Percentiles rank a stretch among this genome's conserved stretches.
These are phyloP conservation scores for Rhodotorula taiwanensis DNA, from an alignment of 768 basidiomycete genomes.

Conservation along the genomic window DNA sequence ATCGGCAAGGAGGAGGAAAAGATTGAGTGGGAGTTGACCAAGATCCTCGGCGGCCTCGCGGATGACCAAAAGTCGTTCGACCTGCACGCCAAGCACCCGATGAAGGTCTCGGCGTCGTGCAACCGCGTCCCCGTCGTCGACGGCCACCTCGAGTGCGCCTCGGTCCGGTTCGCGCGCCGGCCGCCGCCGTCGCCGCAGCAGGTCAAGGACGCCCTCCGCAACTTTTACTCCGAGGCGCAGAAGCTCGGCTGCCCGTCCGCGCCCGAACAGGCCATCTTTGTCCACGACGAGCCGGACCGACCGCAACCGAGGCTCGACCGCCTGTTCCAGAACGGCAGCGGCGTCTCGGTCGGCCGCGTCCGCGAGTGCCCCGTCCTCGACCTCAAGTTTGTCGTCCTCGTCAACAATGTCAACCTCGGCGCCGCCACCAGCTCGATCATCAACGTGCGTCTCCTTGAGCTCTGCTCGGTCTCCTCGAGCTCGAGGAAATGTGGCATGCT, in stretches of 20 bases:
- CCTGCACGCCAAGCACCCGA: conserved; percentile 68
- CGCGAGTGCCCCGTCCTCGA: conserved; percentile 86
- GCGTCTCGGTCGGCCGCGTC: conserved; percentile 83
- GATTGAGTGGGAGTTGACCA: conserved; percentile 97
- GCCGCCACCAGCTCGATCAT: conserved; percentile 96
- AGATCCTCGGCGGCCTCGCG: conserved; percentile 81
- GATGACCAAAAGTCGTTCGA: conserved; percentile 63
- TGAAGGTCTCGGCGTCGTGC: conserved; percentile 86
- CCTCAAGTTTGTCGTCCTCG: conserved; percentile 86
- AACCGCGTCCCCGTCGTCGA: conserved; percentile 94
- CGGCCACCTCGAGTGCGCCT: conserved; percentile 86
- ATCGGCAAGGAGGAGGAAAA: conserved; percentile 90
- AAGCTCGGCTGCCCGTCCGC: conserved; percentile 72
- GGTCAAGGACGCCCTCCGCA: conserved; percentile 68
- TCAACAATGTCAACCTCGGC: conserved; percentile 89
- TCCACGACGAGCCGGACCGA: conserved; percentile 87
- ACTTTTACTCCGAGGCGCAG: conserved; percentile 70
- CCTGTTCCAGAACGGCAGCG: conserved; percentile 80
- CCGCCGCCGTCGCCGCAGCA: conserved; percentile 82
- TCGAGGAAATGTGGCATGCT: background rate
- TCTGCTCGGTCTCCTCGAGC: background rate
- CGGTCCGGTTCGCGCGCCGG: conserved; percentile 67
- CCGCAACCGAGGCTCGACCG: conserved; percentile 92
- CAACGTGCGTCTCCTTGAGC: conserved; percentile 52
- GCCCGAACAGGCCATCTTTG: conserved; percentile 71